Conservation (phyloP, 495 filamentous ascomycete species). For the Bacidia gigantensis region DNA sequence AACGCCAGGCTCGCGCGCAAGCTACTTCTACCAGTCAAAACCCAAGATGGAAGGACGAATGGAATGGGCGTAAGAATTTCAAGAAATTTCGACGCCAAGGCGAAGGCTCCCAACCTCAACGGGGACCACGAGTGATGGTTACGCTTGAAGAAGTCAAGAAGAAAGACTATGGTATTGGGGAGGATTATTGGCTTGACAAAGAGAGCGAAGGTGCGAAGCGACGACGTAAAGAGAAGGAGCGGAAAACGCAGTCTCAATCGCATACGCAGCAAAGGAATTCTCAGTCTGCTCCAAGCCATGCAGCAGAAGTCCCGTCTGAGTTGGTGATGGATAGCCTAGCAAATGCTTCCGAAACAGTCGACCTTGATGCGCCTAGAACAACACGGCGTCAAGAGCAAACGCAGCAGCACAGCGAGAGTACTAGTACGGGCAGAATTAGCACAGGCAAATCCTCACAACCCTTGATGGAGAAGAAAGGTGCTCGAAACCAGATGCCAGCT, state of each 20-base stretch:
- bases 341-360: slow-evolving; percentile 18
- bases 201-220: slow-evolving; percentile 24
- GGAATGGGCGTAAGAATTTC: slow-evolving; percentile 96
- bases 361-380: slow-evolving; percentile 16
- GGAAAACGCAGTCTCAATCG: slow-evolving; percentile 19
- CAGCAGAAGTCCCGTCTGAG: slow-evolving; percentile 16
- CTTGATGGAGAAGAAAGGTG: slow-evolving; percentile 14
- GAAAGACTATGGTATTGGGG: slow-evolving; percentile 72
- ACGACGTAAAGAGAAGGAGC: slow-evolving; percentile 17
- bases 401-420: slow-evolving; percentile 20
- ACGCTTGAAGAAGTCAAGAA: slow-evolving; percentile 63
- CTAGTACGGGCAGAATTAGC: slow-evolving; percentile 3
- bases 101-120: slow-evolving; percentile 32
- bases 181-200: slow-evolving; percentile 62
- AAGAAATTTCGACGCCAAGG: slow-evolving; percentile 69
- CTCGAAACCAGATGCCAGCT: slow-evolving; percentile 21
- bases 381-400: slow-evolving; percentile 25
- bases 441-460: slow-evolving; percentile 22
- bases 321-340: slow-evolving; percentile 19
- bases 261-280: slow-evolving; percentile 15
- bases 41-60: slow-evolving; percentile 72
- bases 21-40: slow-evolving; percentile 25
- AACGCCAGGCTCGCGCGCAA: slow-evolving; percentile 16
- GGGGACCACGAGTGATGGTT: slow-evolving; percentile 53
- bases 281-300: slow-evolving; percentile 18